These are phyloP conservation scores for Xerocomus brunneocitrinus DNA, from an alignment of 768 basidiomycete species.

Conservation along the genomic window DNA sequence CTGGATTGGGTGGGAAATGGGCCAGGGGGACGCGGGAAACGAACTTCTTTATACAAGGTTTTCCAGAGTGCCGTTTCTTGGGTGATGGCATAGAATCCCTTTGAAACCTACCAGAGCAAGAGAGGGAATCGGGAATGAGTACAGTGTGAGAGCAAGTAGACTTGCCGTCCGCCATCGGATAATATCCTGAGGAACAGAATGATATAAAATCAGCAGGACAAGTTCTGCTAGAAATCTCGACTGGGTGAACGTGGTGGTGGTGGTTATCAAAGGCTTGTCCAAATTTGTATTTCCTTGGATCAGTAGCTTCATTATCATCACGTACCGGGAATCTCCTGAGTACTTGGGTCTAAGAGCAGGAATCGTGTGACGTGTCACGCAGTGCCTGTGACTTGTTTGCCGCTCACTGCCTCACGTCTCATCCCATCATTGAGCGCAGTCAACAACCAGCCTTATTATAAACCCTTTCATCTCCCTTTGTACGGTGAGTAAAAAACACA, in stretches of 20 bases:
- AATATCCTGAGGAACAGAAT: not conserved
- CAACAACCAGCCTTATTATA: conserved; percentile 7
- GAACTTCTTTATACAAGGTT: not conserved
- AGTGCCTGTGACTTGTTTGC: conserved; percentile 10
- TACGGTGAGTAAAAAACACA: conserved; percentile 18
- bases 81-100: not conserved
- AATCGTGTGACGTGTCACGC: conserved; percentile 21
- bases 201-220: not conserved
- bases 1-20: not conserved
- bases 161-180: conserved; percentile 1
- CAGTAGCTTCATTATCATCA: too few relatives aligned
- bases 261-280: not conserved
- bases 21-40: not conserved
- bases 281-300: too few relatives aligned
- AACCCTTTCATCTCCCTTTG: conserved; percentile 14
- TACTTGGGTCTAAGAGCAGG: not conserved
- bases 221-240: not conserved
- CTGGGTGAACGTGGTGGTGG: not conserved
- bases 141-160: not conserved
- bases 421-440: conserved; percentile 16
- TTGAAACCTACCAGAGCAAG: conserved; percentile 3
- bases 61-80: not conserved
- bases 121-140: not conserved
- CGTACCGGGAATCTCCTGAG: too few relatives aligned
- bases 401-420: conserved; percentile 10